Percentiles rank a stretch among this genome's conserved stretches.
Evolutionary conservation across 139 green algal species (phyloP).

Genomic region (Chara braunii): DNA sequence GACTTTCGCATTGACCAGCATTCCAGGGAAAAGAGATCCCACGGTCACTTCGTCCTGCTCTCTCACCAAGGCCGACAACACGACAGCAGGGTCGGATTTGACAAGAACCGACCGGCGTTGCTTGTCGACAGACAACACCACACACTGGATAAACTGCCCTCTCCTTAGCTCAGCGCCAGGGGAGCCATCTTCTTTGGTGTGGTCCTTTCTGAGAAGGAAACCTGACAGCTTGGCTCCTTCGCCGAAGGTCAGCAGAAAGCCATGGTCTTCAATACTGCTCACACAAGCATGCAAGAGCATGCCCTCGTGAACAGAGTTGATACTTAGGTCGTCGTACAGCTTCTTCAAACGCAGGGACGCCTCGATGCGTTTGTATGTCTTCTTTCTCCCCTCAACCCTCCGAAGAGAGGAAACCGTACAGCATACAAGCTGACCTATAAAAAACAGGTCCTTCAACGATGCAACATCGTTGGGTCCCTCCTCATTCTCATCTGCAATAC

Average conservation of each 20-base stretch:
- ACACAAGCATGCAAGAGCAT: slow-evolving; percentile 60
- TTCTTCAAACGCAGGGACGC: slow-evolving; percentile 48
- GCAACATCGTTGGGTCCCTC: slow-evolving; percentile 2
- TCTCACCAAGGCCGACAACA: slow-evolving; percentile 14
- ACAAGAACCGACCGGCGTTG: not conserved
- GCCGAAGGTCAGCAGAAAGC: slow-evolving; percentile 71
- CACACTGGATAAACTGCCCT: slow-evolving; percentile 11
- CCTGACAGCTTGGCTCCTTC: slow-evolving; percentile 17
- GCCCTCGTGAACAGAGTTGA: slow-evolving; percentile 11
- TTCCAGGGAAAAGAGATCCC: slow-evolving; percentile 51
- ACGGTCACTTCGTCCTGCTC: slow-evolving; percentile 62
- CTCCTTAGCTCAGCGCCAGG: not conserved
- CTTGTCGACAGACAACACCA: slow-evolving; percentile 4
- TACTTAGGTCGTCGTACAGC: slow-evolving; percentile 40
- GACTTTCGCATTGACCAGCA: slow-evolving; percentile 62
- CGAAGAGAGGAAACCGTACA: slow-evolving; percentile 46
- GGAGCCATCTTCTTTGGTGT: not conserved
- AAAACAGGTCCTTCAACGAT: slow-evolving; percentile 47
- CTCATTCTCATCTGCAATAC: not conserved
- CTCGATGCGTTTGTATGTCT: slow-evolving; percentile 49
- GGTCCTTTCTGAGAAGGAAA: slow-evolving; percentile 26
- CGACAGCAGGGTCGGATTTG: not conserved
- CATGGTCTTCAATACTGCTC: slow-evolving; percentile 78
- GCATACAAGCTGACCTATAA: slow-evolving; percentile 69
- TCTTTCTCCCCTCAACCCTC: not conserved